Conservation (phyloP, 1,284 basidiomycete species). For the Mycosarcoma maydis region DNA sequence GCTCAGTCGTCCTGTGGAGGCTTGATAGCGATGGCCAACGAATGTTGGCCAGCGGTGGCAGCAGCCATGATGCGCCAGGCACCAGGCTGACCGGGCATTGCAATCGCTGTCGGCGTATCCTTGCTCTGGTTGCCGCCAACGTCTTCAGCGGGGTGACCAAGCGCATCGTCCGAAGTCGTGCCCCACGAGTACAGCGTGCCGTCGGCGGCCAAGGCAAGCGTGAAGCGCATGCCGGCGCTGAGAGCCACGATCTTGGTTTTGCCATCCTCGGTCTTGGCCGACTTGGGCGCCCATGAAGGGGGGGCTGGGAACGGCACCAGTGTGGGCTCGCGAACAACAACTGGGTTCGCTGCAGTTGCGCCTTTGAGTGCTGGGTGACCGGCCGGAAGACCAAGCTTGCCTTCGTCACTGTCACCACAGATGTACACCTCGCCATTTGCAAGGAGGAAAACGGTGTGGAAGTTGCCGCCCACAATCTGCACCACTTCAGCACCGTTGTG, state of each 20-base stretch:
- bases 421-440: conserved; percentile 79
- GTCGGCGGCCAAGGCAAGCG: conserved; percentile 79
- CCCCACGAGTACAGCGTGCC: conserved; percentile 89
- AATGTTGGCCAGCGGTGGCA: conserved; percentile 70
- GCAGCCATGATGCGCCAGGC: conserved; percentile 68
- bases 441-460: conserved; percentile 88
- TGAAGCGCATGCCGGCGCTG: conserved; percentile 81
- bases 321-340: conserved; percentile 55
- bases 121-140: conserved; percentile 68
- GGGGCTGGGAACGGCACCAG: conserved; percentile 66
- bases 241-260: conserved; percentile 79
- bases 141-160: conserved; percentile 67
- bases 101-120: conserved; percentile 75
- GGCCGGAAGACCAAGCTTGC: conserved; percentile 55
- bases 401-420: conserved; percentile 61
- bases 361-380: conserved; percentile 40
- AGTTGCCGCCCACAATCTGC: conserved; percentile 79
- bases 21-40: conserved; percentile 67
- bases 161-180: conserved; percentile 73
- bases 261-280: conserved; percentile 60
- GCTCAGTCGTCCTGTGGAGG: conserved; percentile 48
- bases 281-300: conserved; percentile 62
- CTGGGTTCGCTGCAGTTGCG: conserved; percentile 26
- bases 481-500: conserved; percentile 70
- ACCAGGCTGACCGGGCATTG: conserved; percentile 69